Evolutionary conservation across 2,329 filamentous ascomycete genomes (phyloP), one percentile per base, ranked within the genome.

Genomic region (Ophiostoma pallidulum): DNA sequence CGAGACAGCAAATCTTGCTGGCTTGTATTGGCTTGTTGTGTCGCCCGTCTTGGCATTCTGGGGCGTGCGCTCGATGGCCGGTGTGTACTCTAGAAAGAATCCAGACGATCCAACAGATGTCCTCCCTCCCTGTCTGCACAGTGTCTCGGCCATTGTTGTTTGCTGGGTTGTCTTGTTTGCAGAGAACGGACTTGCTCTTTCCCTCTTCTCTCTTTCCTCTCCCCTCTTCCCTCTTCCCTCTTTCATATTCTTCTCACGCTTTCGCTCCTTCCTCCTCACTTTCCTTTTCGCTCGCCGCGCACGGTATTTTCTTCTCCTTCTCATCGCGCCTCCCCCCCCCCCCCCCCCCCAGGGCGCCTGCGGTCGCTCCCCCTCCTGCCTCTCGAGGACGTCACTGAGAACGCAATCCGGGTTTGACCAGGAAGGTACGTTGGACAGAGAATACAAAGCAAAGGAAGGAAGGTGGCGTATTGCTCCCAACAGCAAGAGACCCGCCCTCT

Each of bases 31-130:
- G 35, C n/a, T n/a, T n/a, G n/a, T n/a, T n/a, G n/a, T n/a, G n/a
- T n/a, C n/a, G n/a, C n/a, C n/a, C n/a, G n/a, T 45, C 43, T 45
- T 45, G 43, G 43, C 43, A 45, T 45, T 45, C 37, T 35, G 36
- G 26, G 35, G 24, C 4, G 31, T 32, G n/a, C n/a, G n/a, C n/a
- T n/a, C n/a, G n/a, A n/a, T n/a, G n/a, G n/a, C n/a, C n/a, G n/a
- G n/a, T n/a, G n/a, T n/a, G n/a, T n/a, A n/a, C n/a, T n/a, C n/a
- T n/a, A n/a, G n/a, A n/a, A n/a, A n/a, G n/a, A n/a, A n/a, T n/a
- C n/a, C n/a, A n/a, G n/a, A n/a, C n/a, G n/a, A n/a, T n/a, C n/a
- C n/a, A n/a, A n/a, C n/a, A n/a, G n/a, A n/a, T n/a, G n/a, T n/a
- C n/a, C n/a, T n/a, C n/a, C n/a, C n/a, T n/a, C n/a, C n/a, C n/a